These are phyloP conservation scores for Boletus subparvulus DNA, from an alignment of 768 basidiomycete genomes.

Conservation along the genomic window DNA sequence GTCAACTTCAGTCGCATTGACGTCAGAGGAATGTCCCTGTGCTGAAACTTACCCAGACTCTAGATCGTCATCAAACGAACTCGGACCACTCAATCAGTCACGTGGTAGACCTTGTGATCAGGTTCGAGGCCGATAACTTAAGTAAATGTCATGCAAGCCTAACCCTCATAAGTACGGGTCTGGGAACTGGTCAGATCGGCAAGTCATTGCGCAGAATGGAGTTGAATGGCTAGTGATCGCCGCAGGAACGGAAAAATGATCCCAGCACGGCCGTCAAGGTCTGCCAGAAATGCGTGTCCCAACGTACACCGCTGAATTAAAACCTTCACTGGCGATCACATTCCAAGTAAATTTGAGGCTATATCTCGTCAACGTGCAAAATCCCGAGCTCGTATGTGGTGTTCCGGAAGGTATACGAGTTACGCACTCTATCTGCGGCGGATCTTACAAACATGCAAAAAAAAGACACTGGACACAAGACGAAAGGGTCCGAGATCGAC, in stretches of 20 bases:
- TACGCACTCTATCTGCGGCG: background rate
- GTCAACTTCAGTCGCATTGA: conserved; percentile 43
- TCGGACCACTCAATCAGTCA: too few species aligned
- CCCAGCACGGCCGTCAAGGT: background rate
- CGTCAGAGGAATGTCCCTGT: conserved; percentile 16
- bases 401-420: background rate
- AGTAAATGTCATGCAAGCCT: background rate
- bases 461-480: background rate
- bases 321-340: background rate
- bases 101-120: background rate
- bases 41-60: background rate
- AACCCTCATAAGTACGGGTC: background rate
- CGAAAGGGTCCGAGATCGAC: background rate
- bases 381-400: background rate
- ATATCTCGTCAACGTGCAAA: background rate
- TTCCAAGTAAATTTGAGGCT: too few species aligned
- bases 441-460: background rate
- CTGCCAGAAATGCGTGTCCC: background rate
- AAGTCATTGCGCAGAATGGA: background rate
- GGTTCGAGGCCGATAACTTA: background rate
- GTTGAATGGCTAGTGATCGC: background rate
- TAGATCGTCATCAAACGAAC: too few species aligned
- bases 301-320: too few species aligned
- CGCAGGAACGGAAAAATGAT: background rate
- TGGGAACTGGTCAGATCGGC: background rate